A percentile compares a stretch with the other conserved stretches of the same genome.
These are phyloP conservation scores for Debaryomyces sp. DNA, from an alignment of 1,139 yeast genomes.

Conservation along the genomic window DNA sequence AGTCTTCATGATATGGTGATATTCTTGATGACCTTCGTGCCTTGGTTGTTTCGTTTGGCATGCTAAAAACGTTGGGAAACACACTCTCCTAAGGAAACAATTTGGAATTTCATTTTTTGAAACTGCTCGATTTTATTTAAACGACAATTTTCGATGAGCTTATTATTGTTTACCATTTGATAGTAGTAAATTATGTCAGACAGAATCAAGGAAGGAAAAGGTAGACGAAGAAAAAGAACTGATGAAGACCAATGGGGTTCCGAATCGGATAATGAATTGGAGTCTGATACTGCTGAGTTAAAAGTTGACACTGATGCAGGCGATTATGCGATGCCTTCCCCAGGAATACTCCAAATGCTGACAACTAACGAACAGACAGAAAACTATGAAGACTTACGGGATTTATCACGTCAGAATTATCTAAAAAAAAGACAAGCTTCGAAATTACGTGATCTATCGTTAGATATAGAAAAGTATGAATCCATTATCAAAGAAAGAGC, in stretches of 20 bases:
- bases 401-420: constrained; percentile 23
- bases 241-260: constrained; percentile 12
- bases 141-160: constrained; percentile 6
- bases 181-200: constrained; percentile 3
- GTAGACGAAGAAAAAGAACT: constrained; percentile 20
- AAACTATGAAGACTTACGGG: constrained; percentile 10
- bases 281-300: constrained; percentile 2
- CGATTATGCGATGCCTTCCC: constrained; percentile 2
- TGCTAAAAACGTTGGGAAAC: background rate
- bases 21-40: constrained; percentile 21
- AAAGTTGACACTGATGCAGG: background rate
- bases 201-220: constrained; percentile 17
- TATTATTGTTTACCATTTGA: constrained; percentile 1
- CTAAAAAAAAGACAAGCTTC: constrained; percentile 36
- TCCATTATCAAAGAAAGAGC: constrained; percentile 19
- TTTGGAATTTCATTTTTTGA: background rate
- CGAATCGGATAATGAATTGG: constrained; percentile 8
- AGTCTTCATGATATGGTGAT: constrained; percentile 24
- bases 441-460: constrained; percentile 24
- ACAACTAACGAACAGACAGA: background rate
- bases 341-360: background rate
- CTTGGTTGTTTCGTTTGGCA: background rate
- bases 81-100: background rate
- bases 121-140: background rate
- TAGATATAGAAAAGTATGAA: constrained; percentile 52